These are phyloP conservation scores for Arachnopeziza araneosa DNA, from an alignment of 2,329 filamentous ascomycete genomes.

Conservation along the genomic window DNA sequence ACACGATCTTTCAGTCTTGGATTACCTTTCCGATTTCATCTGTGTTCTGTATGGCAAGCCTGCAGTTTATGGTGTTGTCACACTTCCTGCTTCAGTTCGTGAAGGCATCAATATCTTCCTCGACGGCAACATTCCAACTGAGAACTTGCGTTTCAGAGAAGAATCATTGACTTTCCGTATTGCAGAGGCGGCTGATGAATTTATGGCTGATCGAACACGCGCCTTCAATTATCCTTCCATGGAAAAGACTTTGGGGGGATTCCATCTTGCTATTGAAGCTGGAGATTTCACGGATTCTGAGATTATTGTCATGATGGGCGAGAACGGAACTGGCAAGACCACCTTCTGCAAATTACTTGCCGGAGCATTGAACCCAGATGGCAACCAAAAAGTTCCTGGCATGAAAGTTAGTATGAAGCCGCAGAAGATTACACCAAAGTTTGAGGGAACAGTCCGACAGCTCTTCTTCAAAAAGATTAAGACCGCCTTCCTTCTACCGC, in stretches of 20 bases:
- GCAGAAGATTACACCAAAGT: slow-evolving; percentile 98
- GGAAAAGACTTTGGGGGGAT: slow-evolving; percentile 87
- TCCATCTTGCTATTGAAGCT: slow-evolving; percentile 74
- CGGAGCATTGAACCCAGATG: slow-evolving; percentile 87
- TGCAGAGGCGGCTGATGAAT: slow-evolving; percentile 83
- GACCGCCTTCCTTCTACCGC: slow-evolving; percentile 88
- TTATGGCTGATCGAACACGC: slow-evolving; percentile 74
- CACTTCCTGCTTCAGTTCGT: slow-evolving; percentile 88
- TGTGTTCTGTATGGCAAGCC: slow-evolving; percentile 95
- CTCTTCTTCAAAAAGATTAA: slow-evolving; percentile 99
- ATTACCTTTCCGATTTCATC: slow-evolving; percentile 98
- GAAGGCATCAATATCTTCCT: slow-evolving; percentile 99
- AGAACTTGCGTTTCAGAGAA: slow-evolving; percentile 97
- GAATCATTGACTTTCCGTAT: slow-evolving; percentile 96
- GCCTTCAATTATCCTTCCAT: slow-evolving; percentile 85
- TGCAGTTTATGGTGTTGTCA: slow-evolving; percentile 96
- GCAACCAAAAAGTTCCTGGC: slow-evolving; percentile 68
- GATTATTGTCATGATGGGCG: slow-evolving; percentile 99
- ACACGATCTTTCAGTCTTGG: slow-evolving; percentile 96
- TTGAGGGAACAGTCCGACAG: slow-evolving; percentile 91
- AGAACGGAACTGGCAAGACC: slow-evolving; percentile 98
- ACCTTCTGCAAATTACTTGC: slow-evolving; percentile 97
- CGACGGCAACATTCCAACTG: slow-evolving; percentile 94
- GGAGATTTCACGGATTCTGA: slow-evolving; percentile 96
- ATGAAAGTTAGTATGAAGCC: slow-evolving; percentile 99